Evolutionary conservation across 164 flowering plant genomes (phyloP).

Genomic region (Aristolochia fimbriata): DNA sequence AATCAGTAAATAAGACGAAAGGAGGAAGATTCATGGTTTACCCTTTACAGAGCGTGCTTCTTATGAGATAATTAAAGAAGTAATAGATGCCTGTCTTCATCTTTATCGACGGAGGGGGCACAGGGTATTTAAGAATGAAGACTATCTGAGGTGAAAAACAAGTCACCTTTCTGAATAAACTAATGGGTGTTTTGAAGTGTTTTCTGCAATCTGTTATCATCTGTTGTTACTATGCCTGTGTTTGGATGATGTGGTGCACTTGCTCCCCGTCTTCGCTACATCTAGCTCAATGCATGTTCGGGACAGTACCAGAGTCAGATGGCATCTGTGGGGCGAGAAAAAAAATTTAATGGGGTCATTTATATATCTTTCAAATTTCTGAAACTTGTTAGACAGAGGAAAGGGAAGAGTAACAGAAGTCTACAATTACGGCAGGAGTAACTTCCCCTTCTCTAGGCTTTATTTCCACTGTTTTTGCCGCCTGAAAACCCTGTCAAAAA

Average conservation of each 20-base stretch:
- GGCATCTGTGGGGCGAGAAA: conserved; percentile 9
- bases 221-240: not conserved
- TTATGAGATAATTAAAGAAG: no score
- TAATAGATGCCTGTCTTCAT: no score
- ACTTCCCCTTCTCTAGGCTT: conserved; percentile 5
- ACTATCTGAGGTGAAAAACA: no score
- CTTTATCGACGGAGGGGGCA: no score
- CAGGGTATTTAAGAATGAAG: no score
- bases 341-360: conserved; percentile 9
- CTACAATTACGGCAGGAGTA: conserved; percentile 2
- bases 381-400: conserved; percentile 19
- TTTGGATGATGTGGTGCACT: not conserved
- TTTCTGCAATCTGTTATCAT: not conserved
- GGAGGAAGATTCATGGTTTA: no score
- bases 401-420: not conserved
- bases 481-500: conserved; percentile 15
- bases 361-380: conserved; percentile 22
- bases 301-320: conserved; percentile 12
- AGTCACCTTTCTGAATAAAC: no score
- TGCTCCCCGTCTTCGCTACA: conserved; percentile 18
- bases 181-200: no score
- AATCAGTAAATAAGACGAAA: no score
- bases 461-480: not conserved
- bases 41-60: no score
- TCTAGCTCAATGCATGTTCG: not conserved